Conservation (phyloP, 306 rosid species). For the Mimosa bimucronata region DNA sequence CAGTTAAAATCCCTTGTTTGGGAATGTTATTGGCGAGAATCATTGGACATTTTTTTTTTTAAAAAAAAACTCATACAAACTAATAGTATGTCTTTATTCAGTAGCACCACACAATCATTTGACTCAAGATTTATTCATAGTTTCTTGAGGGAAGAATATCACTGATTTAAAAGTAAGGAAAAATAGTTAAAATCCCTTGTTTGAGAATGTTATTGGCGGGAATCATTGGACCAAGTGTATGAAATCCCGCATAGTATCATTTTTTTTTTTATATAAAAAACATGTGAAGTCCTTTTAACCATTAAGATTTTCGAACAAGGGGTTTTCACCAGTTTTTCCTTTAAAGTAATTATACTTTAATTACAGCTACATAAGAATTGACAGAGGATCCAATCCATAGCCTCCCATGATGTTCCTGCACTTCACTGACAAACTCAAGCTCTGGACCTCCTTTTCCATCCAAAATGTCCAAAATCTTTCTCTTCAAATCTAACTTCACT, state of each 20-base stretch:
- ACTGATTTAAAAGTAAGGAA: no score
- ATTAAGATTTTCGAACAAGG: no score
- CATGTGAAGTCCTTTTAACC: no score
- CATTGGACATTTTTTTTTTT: no score
- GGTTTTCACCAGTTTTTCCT: neutral
- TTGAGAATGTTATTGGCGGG: no score
- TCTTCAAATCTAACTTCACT: constrained; percentile 41
- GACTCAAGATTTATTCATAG: neutral
- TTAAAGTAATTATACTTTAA: neutral
- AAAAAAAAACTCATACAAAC: neutral
- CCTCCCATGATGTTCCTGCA: constrained; percentile 41
- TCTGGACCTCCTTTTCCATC: constrained; percentile 44
- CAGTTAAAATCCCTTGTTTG: no score
- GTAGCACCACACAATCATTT: neutral
- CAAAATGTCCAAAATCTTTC: constrained; percentile 37
- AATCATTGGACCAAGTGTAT: no score
- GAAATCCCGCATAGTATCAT: no score
- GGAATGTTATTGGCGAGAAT: neutral
- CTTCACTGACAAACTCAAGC: constrained; percentile 52
- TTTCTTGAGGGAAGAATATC: neutral
- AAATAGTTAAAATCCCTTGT: no score
- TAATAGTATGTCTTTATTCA: neutral
- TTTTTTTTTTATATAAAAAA: no score
- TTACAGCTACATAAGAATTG: constrained; percentile 38
- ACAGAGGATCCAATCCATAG: constrained; percentile 51